phyloP scores from a whole-genome alignment of 2,329 filamentous ascomycete genomes.

The Venturia carpophila region DNA sequence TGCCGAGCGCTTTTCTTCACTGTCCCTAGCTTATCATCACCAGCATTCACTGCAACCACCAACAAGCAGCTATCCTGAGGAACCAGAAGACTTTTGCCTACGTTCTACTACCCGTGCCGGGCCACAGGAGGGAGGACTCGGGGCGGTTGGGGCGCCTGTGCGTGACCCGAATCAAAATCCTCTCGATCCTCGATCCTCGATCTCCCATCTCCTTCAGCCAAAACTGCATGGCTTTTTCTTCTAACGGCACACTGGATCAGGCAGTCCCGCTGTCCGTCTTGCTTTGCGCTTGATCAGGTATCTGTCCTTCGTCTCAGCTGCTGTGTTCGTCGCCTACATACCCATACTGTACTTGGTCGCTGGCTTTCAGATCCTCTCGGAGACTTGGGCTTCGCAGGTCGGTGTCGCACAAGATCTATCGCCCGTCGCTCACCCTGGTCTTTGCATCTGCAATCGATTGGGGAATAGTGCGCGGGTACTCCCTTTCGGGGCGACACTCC shows the following conservation, averaged over 20 bases:
- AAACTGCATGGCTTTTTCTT: neutral
- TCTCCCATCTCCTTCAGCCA: neutral
- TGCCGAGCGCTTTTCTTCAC: neutral
- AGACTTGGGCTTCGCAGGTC: neutral
- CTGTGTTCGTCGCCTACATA: neutral
- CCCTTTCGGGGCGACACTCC: neutral
- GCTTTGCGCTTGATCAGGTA: neutral
- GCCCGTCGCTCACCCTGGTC: neutral
- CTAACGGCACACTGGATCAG: neutral
- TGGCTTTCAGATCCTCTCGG: neutral
- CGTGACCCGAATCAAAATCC: neutral
- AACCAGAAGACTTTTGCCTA: neutral
- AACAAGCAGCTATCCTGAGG: neutral
- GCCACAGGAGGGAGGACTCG: neutral
- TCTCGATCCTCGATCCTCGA: neutral
- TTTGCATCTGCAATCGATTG: neutral
- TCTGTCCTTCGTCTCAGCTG: neutral
- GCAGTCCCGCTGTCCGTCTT: neutral
- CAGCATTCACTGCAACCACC: neutral
- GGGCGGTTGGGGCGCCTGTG: neutral
- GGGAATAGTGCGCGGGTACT: conserved; percentile 1
- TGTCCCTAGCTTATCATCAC: neutral
- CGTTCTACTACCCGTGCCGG: too few relatives aligned
- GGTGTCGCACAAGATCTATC: conserved; percentile 4
- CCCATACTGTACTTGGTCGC: neutral